phyloP scores from a whole-genome alignment of 352 stramenopile species.

The Aphanomyces astaci region DNA sequence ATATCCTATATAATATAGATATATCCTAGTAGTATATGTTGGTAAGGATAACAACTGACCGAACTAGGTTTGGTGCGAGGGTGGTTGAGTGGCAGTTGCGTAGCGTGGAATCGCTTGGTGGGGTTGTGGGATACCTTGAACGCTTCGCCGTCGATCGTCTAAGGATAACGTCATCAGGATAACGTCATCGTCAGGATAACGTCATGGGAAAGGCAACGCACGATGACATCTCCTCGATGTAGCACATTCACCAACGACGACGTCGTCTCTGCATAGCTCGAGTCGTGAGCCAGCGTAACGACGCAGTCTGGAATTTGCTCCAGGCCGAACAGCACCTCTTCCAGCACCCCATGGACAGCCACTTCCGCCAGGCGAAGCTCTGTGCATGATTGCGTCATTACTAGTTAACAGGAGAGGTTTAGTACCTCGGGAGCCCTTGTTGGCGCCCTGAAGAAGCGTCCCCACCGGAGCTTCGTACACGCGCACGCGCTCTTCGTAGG shows the following conservation, averaged over 20 bases:
- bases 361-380: background rate
- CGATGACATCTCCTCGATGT: slow-evolving; percentile 14
- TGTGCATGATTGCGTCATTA: background rate
- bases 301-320: slow-evolving; percentile 16
- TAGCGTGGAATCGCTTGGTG: slow-evolving; percentile 14
- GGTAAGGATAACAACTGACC: background rate
- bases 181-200: background rate
- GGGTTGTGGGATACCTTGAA: slow-evolving; percentile 20
- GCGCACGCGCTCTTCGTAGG: slow-evolving; percentile 14
- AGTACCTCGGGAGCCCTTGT: background rate
- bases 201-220: background rate
- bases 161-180: background rate
- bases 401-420: background rate
- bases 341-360: background rate
- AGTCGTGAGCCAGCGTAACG: slow-evolving; percentile 15
- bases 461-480: slow-evolving; percentile 17
- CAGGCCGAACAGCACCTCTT: slow-evolving; percentile 17
- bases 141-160: slow-evolving; percentile 22
- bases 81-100: slow-evolving; percentile 13
- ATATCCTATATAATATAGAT: too few species aligned
- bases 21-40: background rate
- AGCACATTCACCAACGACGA: background rate
- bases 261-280: slow-evolving; percentile 18
- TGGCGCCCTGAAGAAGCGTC: background rate
- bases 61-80: background rate